A percentile compares a stretch with the other conserved stretches of the same genome.
Evolutionary conservation across 2,329 filamentous ascomycete genomes (phyloP).

Genomic region (Intubia oerlemansii): DNA sequence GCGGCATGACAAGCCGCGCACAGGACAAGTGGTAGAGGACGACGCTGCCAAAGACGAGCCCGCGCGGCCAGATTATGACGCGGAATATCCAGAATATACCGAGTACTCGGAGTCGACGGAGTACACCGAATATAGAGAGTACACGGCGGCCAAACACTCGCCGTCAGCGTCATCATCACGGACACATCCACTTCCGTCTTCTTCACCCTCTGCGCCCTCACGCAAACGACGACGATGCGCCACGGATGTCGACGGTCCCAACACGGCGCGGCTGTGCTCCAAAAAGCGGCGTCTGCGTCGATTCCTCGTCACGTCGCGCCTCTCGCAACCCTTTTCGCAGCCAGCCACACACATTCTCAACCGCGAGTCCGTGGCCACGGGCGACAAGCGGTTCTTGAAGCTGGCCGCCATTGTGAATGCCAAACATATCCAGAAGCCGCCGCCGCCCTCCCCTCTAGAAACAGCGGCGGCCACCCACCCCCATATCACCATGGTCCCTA

Average conservation of each 20-base stretch:
- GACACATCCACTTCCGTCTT: background rate
- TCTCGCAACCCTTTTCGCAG: conserved; percentile 46
- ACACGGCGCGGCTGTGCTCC: conserved; percentile 24
- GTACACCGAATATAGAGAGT: background rate
- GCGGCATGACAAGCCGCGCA: too few relatives aligned
- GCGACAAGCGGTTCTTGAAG: conserved; percentile 26
- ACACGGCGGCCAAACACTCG: too few relatives aligned
- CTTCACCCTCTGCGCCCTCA: background rate
- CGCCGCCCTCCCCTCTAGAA: too few relatives aligned
- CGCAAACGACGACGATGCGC: background rate
- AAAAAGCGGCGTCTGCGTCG: conserved; percentile 49
- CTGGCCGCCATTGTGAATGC: conserved; percentile 21
- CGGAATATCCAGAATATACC: too few relatives aligned
- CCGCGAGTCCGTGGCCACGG: conserved; percentile 25
- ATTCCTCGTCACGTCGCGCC: conserved; percentile 44
- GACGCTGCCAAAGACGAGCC: too few relatives aligned
- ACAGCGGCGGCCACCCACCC: background rate
- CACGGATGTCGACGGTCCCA: conserved; percentile 40
- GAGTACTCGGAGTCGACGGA: too few relatives aligned
- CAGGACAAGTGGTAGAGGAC: too few relatives aligned
- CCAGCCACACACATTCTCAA: conserved; percentile 50
- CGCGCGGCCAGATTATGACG: too few relatives aligned
- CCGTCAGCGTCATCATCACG: too few relatives aligned
- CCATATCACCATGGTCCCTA: background rate
- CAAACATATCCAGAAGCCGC: too few relatives aligned